Evolutionary conservation across 2,329 filamentous ascomycete genomes (phyloP).

Genomic region (Westerdykella sp.): DNA sequence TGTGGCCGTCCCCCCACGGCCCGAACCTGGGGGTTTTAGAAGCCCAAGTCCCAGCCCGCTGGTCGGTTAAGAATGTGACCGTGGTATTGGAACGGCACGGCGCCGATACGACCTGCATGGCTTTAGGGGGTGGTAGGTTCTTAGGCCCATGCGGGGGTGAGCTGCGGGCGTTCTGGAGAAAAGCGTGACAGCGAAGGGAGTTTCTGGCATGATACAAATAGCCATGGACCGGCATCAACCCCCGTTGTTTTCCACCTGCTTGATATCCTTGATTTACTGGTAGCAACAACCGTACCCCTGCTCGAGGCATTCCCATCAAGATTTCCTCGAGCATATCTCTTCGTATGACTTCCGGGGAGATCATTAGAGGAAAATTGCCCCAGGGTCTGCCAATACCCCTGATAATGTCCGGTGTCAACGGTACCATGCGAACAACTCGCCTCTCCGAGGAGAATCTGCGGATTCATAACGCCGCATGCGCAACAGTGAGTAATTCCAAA

Average conservation of each 20-base stretch:
- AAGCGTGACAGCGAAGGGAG: too few relatives aligned
- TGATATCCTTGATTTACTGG: not conserved
- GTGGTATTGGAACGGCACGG: not conserved
- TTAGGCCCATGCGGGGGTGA: too few relatives aligned
- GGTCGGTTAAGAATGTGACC: not conserved
- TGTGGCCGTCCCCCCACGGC: not conserved
- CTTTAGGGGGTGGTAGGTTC: too few relatives aligned
- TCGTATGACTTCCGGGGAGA: not conserved
- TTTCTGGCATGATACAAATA: too few relatives aligned
- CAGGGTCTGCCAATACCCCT: too few relatives aligned
- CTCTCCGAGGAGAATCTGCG: conserved; percentile 30
- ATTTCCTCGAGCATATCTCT: not conserved
- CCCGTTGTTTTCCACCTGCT: too few relatives aligned
- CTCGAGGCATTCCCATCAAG: not conserved
- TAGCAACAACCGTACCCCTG: not conserved
- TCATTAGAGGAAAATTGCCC: not conserved
- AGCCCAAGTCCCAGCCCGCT: not conserved
- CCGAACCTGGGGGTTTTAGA: not conserved
- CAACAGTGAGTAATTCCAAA: conserved; percentile 14
- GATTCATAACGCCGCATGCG: conserved; percentile 20
- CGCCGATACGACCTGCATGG: not conserved
- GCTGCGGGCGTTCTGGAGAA: too few relatives aligned
- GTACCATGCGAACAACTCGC: not conserved
- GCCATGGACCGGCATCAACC: too few relatives aligned
- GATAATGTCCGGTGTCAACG: too few relatives aligned